Evolutionary conservation across 2,329 filamentous ascomycete genomes (phyloP).

Genomic region (Colletotrichum spaethianum): DNA sequence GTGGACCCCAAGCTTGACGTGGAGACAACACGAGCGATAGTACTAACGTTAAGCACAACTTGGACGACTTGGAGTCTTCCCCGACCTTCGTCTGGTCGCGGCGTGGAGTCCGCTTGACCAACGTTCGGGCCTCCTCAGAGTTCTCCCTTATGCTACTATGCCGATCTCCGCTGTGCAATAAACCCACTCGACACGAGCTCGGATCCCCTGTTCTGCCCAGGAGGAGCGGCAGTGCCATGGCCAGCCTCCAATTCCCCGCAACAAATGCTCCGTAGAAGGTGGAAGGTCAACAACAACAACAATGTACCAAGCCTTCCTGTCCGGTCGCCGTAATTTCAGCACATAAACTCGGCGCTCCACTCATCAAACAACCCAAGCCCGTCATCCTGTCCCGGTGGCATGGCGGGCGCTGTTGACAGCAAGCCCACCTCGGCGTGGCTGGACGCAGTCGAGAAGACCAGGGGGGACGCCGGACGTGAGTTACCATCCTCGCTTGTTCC

Average conservation of each 20-base stretch:
- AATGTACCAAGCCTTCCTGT: neutral
- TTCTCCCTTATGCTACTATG: slow-evolving; percentile 2
- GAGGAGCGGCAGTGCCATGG: neutral
- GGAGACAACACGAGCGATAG: slow-evolving; percentile 4
- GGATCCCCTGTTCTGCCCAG: neutral
- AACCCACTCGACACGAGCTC: slow-evolving; percentile 29
- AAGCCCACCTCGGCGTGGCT: neutral
- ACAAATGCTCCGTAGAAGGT: neutral
- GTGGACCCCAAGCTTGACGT: neutral
- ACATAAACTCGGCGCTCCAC: neutral
- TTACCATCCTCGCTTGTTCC: neutral
- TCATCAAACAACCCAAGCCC: neutral
- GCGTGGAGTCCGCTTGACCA: slow-evolving; percentile 7
- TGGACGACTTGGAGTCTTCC: neutral
- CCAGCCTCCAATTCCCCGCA: slow-evolving; percentile 6
- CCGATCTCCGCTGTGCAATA: slow-evolving; percentile 7
- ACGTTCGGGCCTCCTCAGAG: neutral
- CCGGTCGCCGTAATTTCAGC: slow-evolving; percentile 6
- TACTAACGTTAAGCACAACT: neutral
- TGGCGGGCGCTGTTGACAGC: neutral
- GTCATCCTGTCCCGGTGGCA: neutral
- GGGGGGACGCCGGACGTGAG: neutral
- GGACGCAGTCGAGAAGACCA: neutral
- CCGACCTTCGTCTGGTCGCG: neutral
- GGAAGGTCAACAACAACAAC: neutral